Evolutionary conservation across 768 basidiomycete genomes (phyloP).

Genomic region (Leucosporidium yakuticum): DNA sequence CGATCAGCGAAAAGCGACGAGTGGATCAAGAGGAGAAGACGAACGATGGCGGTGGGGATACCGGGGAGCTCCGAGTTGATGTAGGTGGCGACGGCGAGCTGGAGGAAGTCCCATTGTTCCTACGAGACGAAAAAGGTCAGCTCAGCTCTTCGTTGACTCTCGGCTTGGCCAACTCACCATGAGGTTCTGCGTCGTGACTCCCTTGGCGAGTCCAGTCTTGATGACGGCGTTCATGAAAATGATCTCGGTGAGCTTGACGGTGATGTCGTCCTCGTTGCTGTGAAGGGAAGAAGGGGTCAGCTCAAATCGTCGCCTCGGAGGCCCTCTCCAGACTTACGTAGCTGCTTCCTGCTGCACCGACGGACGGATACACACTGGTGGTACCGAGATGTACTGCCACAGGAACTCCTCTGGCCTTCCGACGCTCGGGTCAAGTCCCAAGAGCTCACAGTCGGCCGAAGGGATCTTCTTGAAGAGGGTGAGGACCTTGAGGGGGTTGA

Average conservation of each 20-base stretch:
- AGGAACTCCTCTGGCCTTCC: constrained; percentile 95
- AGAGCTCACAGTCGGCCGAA: constrained; percentile 90
- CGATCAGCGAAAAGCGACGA: neutral
- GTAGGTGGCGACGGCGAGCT: constrained; percentile 91
- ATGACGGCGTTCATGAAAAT: constrained; percentile 89
- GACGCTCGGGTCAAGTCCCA: constrained; percentile 78
- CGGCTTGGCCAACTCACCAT: constrained; percentile 54
- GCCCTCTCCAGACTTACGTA: constrained; percentile 40
- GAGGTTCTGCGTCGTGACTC: constrained; percentile 77
- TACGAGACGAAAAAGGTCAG: constrained; percentile 39
- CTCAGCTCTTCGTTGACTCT: neutral
- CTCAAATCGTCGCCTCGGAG: neutral
- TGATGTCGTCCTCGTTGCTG: constrained; percentile 96
- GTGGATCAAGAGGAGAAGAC: neutral
- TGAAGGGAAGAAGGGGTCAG: neutral
- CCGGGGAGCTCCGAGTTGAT: constrained; percentile 97
- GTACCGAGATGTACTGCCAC: constrained; percentile 98
- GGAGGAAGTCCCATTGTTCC: constrained; percentile 99
- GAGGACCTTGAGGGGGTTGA: constrained; percentile 88
- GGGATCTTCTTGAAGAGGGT: constrained; percentile 88
- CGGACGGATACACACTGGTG: constrained; percentile 93
- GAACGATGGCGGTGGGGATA: constrained; percentile 48
- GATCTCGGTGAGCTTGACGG: constrained; percentile 94
- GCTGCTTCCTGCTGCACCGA: constrained; percentile 97
- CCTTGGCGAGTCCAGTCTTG: constrained; percentile 79